Evolutionary conservation across 495 filamentous ascomycete genomes (phyloP), one percentile per base, ranked within the genome.

Genomic region (Schizothecium vesticola): DNA sequence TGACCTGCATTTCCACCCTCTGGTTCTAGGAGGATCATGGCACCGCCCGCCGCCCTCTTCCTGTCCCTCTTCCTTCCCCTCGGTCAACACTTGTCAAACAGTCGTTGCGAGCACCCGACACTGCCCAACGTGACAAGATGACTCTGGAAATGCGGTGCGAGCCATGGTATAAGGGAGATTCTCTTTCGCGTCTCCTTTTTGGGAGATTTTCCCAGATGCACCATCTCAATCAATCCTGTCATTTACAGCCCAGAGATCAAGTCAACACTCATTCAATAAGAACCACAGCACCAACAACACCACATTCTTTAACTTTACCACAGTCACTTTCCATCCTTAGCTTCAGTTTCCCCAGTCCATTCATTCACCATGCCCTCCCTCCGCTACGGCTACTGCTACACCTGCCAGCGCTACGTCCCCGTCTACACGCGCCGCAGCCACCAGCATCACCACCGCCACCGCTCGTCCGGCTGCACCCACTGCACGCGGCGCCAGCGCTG

Each of bases 371-470:
- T 63, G 61, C 61, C 61, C 10, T 63, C 43, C 43, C 43, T 51
- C 61, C 61, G 57, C 29, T 61, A 67, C 57, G 58, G 58, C 24
- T 67, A 67, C 65, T 67, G 65, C 22, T 28, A 55, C 65, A 61
- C 65, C 31, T 67, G 65, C 33, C 22, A 22, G 16, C 65, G 65
- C 65, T 67, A 67, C 57, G 65, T 67, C 23, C 58, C 57, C 12
- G 65, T 67, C 31, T 67, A 67, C 57, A 22, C 57, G 28, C 57
- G 57, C 28, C n/a, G 36, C 21, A 29, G 61, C 12, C 21, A 64
- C 10, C 61, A 33, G 6, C 21, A 64, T 13, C 61, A 23, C 29
- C 29, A 64, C 23, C 61, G 61, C 61, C 11, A 36, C 11, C 31
- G 31, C 11, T 51, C 43, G 6, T 19, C 36, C 5, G 43, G 43